A percentile compares a stretch with the other conserved stretches of the same genome.
Evolutionary conservation across 129 eudicot genomes (phyloP).

Genomic region (Helianthus tuberosus): DNA sequence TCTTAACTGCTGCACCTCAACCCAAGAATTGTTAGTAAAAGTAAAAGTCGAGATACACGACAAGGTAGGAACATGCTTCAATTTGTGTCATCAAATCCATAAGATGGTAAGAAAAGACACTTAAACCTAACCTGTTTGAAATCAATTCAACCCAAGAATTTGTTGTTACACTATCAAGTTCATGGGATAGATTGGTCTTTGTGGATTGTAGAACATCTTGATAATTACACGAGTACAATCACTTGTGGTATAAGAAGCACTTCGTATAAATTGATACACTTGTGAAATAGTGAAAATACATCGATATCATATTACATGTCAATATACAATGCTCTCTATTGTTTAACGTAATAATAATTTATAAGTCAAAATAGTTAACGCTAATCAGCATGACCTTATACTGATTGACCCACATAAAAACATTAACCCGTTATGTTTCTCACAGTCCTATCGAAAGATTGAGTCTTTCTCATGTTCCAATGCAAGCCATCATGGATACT

Average conservation of each 20-base stretch:
- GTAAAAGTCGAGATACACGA: too few species aligned
- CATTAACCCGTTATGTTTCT: constrained; percentile 28
- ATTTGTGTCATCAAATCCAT: too few species aligned
- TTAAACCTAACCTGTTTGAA: too few species aligned
- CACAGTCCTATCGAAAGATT: constrained; percentile 75
- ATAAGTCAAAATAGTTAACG: neutral
- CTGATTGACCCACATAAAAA: neutral
- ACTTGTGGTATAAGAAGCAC: neutral
- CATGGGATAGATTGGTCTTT: too few species aligned
- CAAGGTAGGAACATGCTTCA: too few species aligned
- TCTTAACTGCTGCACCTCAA: too few species aligned
- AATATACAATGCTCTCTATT: neutral
- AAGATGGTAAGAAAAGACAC: too few species aligned
- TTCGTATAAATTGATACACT: neutral
- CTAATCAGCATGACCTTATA: constrained; percentile 6
- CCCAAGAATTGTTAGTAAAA: too few species aligned
- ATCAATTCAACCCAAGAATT: too few species aligned
- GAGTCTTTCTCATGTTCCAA: constrained; percentile 92
- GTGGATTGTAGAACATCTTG: too few species aligned
- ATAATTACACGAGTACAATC: neutral
- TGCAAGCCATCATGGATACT: constrained; percentile 95
- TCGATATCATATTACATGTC: constrained; percentile 9
- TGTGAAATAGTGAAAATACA: constrained; percentile 1
- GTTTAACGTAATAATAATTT: neutral
- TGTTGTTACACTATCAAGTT: too few species aligned